Evolutionary conservation across 2,329 filamentous ascomycete species (phyloP), one percentile per base, ranked within the genome.

Genomic region (Pseudocercospora pini-densiflorae): DNA sequence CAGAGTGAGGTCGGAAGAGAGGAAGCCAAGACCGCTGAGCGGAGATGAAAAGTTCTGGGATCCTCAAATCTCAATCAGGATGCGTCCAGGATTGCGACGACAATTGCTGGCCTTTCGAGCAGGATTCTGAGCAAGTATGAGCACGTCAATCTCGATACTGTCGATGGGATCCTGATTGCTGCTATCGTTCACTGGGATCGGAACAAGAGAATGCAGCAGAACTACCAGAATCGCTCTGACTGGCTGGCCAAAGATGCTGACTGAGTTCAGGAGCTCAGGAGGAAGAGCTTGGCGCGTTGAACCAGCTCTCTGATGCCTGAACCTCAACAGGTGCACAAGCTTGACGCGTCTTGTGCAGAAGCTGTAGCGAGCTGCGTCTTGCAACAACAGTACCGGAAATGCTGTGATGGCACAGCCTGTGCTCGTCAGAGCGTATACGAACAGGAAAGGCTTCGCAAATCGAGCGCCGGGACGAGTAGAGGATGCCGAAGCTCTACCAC

Each of bases 381-480:
- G 47, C 49, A 54, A 24, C 51, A 47, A 62, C 43, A 40, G 43
- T 53, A n/a, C 51, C 40, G 47, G 45, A 36, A 23, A 64, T 60
- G 70, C 75, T 72, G 53, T 76, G 77, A 49, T 80, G 80, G 36
- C 79, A 51, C 80, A 81, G 70, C 81, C 81, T 9, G 81, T 82
- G 54, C 77, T 82, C 24, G 81, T 82, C 59, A 78, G 63, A 57
- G 67, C 72, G 23, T 74, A 74, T 60, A 67, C 70, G 10, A 65
- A 67, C 55, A 61, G 62, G 12, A 68, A 61, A 54, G 69, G 62
- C 59, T 24, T 62, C 57, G 29, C 62, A 33, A 59, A 51, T 27
- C 61, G 45, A 61, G 64, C 49, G 62, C 68, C 47, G 10, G 62
- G 57, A 16, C 66, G 29, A 27, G 23, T 51, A 10, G 51, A 54